These are phyloP conservation scores for Cyphellophora europaea DNA, from an alignment of 2,329 filamentous ascomycete species.

Conservation along the genomic window DNA sequence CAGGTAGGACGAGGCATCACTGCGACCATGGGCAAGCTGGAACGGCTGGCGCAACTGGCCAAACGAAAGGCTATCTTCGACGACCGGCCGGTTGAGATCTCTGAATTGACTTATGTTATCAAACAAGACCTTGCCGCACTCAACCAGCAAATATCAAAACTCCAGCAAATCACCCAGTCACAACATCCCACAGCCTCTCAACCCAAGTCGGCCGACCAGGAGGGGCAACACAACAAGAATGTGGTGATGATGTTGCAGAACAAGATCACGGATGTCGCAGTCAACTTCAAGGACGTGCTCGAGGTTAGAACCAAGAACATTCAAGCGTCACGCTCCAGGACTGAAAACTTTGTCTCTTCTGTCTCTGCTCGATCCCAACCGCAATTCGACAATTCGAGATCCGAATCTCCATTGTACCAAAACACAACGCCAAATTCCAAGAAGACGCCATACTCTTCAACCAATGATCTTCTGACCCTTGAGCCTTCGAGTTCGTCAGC, in stretches of 20 bases:
- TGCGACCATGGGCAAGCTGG: constrained; percentile 86
- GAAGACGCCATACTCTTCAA: constrained; percentile 50
- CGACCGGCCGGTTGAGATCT: constrained; percentile 91
- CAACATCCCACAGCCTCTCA: constrained; percentile 56
- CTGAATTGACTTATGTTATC: constrained; percentile 93
- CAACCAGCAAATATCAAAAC: constrained; percentile 76
- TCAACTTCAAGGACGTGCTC: constrained; percentile 94
- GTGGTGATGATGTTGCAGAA: constrained; percentile 30
- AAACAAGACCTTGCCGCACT: constrained; percentile 85
- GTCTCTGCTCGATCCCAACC: constrained; percentile 69
- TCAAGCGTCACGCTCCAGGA: constrained; percentile 81
- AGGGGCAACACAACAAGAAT: constrained; percentile 96
- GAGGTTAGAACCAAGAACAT: constrained; percentile 97
- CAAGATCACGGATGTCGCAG: constrained; percentile 66
- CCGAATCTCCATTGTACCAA: constrained; percentile 78
- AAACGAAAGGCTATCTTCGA: constrained; percentile 95
- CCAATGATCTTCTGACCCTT: constrained; percentile 66
- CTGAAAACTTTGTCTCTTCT: constrained; percentile 91
- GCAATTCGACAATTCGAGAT: constrained; percentile 55
- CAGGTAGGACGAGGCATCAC: constrained; percentile 88
- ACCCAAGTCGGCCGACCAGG: constrained; percentile 51
- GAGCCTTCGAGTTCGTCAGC: constrained; percentile 54
- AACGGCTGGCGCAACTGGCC: constrained; percentile 88
- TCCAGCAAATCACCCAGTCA: constrained; percentile 69
- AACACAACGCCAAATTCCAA: constrained; percentile 49